Evolutionary conservation across 1,284 basidiomycete species (phyloP).

Genomic region (Naganishia liquefaciens): DNA sequence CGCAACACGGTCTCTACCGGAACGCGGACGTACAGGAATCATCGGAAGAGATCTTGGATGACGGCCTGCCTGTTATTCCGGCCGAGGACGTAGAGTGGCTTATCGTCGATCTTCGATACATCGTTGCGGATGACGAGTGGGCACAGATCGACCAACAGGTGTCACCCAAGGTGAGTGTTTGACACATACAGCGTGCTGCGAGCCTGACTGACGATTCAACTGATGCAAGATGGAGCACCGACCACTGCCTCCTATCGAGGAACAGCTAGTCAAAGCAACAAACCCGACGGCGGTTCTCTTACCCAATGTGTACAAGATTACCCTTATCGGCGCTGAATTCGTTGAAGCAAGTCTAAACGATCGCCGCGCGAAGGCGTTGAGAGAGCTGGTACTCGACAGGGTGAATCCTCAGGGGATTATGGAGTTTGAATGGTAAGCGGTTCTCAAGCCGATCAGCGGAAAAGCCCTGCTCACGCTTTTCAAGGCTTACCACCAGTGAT

Average conservation of each 20-base stretch:
- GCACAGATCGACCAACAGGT: constrained; percentile 5
- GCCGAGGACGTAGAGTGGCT: constrained; percentile 31
- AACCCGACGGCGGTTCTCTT: constrained; percentile 4
- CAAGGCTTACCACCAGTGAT: constrained; percentile 16
- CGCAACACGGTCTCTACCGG: constrained; percentile 13
- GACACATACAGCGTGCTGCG: neutral
- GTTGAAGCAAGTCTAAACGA: constrained; percentile 25
- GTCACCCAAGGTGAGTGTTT: constrained; percentile 4
- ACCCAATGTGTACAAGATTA: constrained; percentile 25
- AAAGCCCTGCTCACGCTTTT: neutral
- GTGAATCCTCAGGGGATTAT: constrained; percentile 14
- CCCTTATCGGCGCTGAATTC: constrained; percentile 28
- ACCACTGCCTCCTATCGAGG: constrained; percentile 3
- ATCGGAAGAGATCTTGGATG: constrained; percentile 2
- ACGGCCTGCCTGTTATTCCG: constrained; percentile 12
- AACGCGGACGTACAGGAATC: too few relatives aligned
- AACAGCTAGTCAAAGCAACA: neutral
- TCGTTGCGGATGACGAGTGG: constrained; percentile 24
- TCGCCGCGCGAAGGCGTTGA: constrained; percentile 14
- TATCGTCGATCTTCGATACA: constrained; percentile 21
- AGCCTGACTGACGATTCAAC: too few relatives aligned
- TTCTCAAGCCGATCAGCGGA: neutral
- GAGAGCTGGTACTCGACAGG: constrained; percentile 18
- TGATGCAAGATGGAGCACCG: neutral
- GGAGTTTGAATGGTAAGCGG: constrained; percentile 22